These are phyloP conservation scores for Neophaeococcomyces mojaviensis DNA, from an alignment of 2,329 filamentous ascomycete genomes.

Conservation along the genomic window DNA sequence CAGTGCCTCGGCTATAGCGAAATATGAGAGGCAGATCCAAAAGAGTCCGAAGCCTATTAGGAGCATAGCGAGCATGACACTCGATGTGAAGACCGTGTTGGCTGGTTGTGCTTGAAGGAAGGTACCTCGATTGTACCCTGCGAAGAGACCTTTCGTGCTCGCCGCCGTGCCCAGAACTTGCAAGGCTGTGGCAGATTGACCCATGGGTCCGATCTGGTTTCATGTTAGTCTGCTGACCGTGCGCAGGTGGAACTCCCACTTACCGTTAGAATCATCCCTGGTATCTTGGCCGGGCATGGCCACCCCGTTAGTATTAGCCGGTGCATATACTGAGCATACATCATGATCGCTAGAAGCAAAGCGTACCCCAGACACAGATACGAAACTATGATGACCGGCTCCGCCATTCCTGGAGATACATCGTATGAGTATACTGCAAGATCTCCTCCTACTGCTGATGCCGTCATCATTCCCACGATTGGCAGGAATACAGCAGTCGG, in stretches of 20 bases:
- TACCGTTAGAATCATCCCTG: constrained; percentile 34
- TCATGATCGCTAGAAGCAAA: constrained; percentile 24
- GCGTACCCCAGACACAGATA: constrained; percentile 34
- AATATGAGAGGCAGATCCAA: constrained; percentile 36
- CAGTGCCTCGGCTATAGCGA: constrained; percentile 11
- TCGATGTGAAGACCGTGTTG: constrained; percentile 26
- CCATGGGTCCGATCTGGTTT: constrained; percentile 29
- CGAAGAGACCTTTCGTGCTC: constrained; percentile 25
- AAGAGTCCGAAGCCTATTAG: constrained; percentile 35
- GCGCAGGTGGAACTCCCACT: no score
- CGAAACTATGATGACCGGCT: constrained; percentile 34
- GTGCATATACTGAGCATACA: constrained; percentile 25
- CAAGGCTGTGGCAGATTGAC: constrained; percentile 28
- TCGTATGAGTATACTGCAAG: constrained; percentile 8
- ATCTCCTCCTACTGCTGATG: constrained; percentile 14
- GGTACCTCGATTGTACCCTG: constrained; percentile 26
- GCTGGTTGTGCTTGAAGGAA: constrained; percentile 31
- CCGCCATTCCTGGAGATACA: constrained; percentile 26
- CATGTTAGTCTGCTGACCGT: no score
- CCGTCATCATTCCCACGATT: constrained; percentile 15
- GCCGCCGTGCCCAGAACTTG: constrained; percentile 31
- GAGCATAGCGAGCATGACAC: constrained; percentile 33
- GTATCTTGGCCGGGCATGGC: constrained; percentile 21
- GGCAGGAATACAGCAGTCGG: constrained; percentile 27
- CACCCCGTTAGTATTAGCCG: constrained; percentile 15